phyloP scores from a whole-genome alignment of 2,329 filamentous ascomycete species.

The Talaromyces sp. region DNA sequence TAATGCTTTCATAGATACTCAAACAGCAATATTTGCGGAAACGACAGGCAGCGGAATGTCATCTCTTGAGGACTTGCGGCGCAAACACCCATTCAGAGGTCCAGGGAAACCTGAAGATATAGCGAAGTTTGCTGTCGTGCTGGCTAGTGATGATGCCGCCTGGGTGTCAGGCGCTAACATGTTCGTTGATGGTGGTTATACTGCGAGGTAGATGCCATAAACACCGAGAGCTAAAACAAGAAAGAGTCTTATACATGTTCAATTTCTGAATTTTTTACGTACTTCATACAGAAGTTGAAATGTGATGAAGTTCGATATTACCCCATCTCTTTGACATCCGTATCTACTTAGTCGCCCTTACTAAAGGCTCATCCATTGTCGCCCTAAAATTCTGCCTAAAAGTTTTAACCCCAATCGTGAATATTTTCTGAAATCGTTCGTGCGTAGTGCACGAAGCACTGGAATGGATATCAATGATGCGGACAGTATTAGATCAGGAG shows the following conservation, averaged over 20 bases:
- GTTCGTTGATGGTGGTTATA: slow-evolving; percentile 47
- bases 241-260: background rate
- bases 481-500: background rate
- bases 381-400: background rate
- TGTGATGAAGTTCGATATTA: too few relatives aligned
- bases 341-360: background rate
- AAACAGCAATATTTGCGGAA: slow-evolving; percentile 12
- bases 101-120: slow-evolving; percentile 27
- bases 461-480: background rate
- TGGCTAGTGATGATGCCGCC: slow-evolving; percentile 47
- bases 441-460: background rate
- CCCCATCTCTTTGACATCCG: too few relatives aligned
- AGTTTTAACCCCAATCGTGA: background rate
- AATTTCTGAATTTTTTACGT: background rate
- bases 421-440: background rate
- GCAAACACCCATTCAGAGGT: slow-evolving; percentile 2
- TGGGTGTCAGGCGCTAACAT: slow-evolving; percentile 42
- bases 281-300: too few relatives aligned
- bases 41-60: background rate
- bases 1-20: slow-evolving; percentile 1
- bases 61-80: background rate
- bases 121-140: slow-evolving; percentile 42
- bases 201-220: slow-evolving; percentile 21
- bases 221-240: background rate
- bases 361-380: too few relatives aligned